A percentile compares a stretch with the other conserved stretches of the same genome.
Conservation (phyloP, 2,329 filamentous ascomycete species). For the Didymella arachidicola region DNA sequence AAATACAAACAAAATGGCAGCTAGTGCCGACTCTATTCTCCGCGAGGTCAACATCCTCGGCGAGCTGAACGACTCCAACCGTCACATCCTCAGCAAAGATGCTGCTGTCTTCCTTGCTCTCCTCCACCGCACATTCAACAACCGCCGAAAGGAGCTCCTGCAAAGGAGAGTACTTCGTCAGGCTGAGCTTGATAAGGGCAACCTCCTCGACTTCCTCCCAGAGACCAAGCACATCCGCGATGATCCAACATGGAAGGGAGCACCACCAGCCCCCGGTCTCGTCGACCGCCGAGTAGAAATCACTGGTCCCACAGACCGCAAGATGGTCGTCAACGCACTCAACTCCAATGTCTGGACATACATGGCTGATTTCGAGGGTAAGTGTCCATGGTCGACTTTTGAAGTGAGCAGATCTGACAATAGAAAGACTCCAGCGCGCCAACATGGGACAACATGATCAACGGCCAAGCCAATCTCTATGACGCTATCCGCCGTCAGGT, state of each 20-base stretch:
- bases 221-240: constrained; percentile 97
- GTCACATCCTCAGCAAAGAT: constrained; percentile 90
- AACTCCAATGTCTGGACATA: constrained; percentile 98
- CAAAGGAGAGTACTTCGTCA: constrained; percentile 87
- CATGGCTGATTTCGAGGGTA: constrained; percentile 99
- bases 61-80: constrained; percentile 76
- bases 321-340: constrained; percentile 98
- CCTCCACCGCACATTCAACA: constrained; percentile 93
- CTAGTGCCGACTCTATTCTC: constrained; percentile 74
- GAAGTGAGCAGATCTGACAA: constrained; percentile 19
- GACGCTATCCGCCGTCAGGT: constrained; percentile 93
- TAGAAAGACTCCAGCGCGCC: constrained; percentile 85
- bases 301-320: constrained; percentile 94
- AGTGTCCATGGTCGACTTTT: constrained; percentile 31
- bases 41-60: constrained; percentile 89
- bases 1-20: constrained; percentile 42
- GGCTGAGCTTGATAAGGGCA: constrained; percentile 89
- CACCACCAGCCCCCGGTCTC: constrained; percentile 87
- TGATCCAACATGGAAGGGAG: constrained; percentile 91
- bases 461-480: constrained; percentile 96
- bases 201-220: constrained; percentile 90
- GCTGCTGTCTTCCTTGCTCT: constrained; percentile 92
- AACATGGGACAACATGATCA: constrained; percentile 99
- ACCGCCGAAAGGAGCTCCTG: constrained; percentile 84
- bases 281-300: constrained; percentile 96